Evolutionary conservation across 257 asterid genomes (phyloP).

Genomic region (Vinca minor): DNA sequence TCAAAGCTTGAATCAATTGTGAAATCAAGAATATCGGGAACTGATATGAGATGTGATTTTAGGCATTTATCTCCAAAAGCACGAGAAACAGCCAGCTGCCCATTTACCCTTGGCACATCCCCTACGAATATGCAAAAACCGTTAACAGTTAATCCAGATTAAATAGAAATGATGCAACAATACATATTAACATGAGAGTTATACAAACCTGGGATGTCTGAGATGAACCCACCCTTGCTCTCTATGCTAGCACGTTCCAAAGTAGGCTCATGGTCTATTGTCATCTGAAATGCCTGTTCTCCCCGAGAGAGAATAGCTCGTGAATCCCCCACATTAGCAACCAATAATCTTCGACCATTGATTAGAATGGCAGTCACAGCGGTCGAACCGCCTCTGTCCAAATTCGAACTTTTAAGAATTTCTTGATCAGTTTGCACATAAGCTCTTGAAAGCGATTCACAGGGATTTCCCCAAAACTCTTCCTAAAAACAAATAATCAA

Average conservation of each 20-base stretch:
- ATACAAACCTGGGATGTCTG: constrained; percentile 38
- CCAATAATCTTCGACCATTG: constrained; percentile 32
- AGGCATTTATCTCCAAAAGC: constrained; percentile 38
- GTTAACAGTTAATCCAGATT: not conserved
- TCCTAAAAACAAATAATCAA: constrained; percentile 24
- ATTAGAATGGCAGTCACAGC: constrained; percentile 42
- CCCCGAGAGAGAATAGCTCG: constrained; percentile 39
- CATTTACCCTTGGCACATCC: constrained; percentile 37
- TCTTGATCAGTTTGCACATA: no score
- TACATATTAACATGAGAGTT: not conserved
- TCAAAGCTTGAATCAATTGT: constrained; percentile 28
- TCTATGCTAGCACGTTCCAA: constrained; percentile 40
- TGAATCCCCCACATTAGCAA: constrained; percentile 44
- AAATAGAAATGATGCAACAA: no score
- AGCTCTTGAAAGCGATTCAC: constrained; percentile 26
- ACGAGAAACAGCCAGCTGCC: constrained; percentile 45
- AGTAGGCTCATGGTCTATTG: constrained; percentile 39
- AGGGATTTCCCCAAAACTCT: constrained; percentile 32
- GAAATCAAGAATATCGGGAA: constrained; percentile 30
- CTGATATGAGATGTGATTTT: constrained; percentile 34
- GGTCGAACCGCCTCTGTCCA: constrained; percentile 44
- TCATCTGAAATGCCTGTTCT: constrained; percentile 38
- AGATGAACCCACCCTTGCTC: constrained; percentile 40
- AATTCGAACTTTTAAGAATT: no score
- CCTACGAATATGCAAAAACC: constrained; percentile 20